Base-by-base conservation (phyloP, 148 eudicot species). In the Camellia lanceoleosa region DNA sequence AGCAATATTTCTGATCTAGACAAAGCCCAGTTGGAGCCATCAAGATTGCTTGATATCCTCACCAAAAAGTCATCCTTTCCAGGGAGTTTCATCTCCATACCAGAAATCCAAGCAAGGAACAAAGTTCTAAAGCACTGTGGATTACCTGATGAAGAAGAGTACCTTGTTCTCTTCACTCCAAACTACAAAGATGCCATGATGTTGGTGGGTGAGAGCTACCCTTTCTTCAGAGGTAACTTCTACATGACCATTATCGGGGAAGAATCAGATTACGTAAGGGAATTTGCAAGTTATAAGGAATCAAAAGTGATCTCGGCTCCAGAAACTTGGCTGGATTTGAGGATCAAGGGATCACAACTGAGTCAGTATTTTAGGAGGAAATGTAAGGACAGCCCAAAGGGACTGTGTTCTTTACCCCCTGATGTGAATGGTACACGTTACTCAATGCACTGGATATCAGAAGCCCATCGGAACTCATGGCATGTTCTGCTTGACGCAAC, bases 181-280 rank as follows among this genome's bases (percentile, higher is more conserved):
- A 82, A 70, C 51, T 79, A 85, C 61, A 82, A 82, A 51, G 84
- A 85, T n/a, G 87, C 87, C 43, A 85, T 85, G 87, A 85, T 85
- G 87, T 76, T 85, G 80, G 85, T 85, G 3, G 87, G 87, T 6
- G 87, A 85, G 78, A 85, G 87, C 75, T 85, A 85, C 77, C 85
- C 84, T 55, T 85, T 85, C 77, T 85, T 82, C 64, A 75, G 44
- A 65, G 87, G 87, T 10, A 85, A 85, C 43, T 85, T 74, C 74
- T 85, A 76, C 72, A 82, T 85, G 87, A 85, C 80, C 9, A 67
- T 82, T 42, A 56, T 85, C 5, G 68, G 44, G 30, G 85, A 85
- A 82, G 71, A 79, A 54, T 61, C 38, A 1, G 85, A 82, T 68
- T 85, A 71, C 61, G 70, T 82, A 20, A 70, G 61, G 68, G 87